Evolutionary conservation across 768 basidiomycete species (phyloP).

Genomic region (Tulasnella sp.): DNA sequence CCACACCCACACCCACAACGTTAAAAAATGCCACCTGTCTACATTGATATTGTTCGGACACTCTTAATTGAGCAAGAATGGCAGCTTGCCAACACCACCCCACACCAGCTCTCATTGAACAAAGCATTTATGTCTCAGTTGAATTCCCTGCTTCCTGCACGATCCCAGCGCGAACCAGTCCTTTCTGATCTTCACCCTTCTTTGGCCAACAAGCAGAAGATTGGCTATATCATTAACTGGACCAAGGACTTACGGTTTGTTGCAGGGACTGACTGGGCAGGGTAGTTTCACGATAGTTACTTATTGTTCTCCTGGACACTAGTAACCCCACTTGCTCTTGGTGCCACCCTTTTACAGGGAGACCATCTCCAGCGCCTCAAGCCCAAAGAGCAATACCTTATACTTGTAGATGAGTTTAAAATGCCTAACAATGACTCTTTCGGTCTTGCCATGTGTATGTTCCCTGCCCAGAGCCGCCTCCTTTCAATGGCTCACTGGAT

Average conservation of each 20-base stretch:
- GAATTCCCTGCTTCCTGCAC: background rate
- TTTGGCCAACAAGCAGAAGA: background rate
- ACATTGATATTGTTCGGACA: background rate
- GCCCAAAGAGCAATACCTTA: background rate
- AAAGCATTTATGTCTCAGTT: background rate
- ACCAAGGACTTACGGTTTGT: background rate
- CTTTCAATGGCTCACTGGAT: background rate
- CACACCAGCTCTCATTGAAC: background rate
- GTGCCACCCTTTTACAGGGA: background rate
- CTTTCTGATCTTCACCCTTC: background rate
- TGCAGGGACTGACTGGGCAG: background rate
- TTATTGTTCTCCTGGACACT: background rate
- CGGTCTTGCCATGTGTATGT: background rate
- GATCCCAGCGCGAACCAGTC: background rate
- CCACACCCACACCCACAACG: background rate
- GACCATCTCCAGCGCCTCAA: background rate
- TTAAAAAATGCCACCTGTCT: background rate
- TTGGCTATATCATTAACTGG: background rate
- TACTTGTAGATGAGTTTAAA: background rate
- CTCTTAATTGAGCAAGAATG: background rate
- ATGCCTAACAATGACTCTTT: background rate
- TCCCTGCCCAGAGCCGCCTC: background rate
- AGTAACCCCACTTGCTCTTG: background rate
- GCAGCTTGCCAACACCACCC: background rate
- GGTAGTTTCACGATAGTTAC: background rate